Conservation (phyloP, 2,329 filamentous ascomycete species). For the Trichoderma guizhouense region DNA sequence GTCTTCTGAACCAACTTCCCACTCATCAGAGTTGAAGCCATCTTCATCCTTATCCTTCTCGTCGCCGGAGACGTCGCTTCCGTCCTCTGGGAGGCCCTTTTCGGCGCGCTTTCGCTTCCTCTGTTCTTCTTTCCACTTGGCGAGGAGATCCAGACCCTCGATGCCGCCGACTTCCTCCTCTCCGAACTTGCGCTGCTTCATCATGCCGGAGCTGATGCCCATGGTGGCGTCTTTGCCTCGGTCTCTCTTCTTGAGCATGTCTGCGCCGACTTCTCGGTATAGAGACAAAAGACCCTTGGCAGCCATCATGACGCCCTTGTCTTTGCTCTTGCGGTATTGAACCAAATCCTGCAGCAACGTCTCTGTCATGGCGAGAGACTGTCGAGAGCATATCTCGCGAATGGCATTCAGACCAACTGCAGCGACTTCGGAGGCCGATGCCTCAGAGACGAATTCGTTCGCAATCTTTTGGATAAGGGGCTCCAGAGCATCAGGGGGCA, state of each 20-base stretch:
- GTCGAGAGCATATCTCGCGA: constrained; percentile 85
- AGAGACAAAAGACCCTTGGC: constrained; percentile 86
- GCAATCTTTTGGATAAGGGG: constrained; percentile 92
- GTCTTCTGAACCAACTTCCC: constrained; percentile 59
- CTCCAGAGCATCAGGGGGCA: constrained; percentile 89
- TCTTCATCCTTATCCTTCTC: constrained; percentile 56
- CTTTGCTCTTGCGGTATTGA: constrained; percentile 94
- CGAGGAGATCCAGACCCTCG: constrained; percentile 86
- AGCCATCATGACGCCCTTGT: constrained; percentile 99
- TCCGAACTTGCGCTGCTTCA: constrained; percentile 75
- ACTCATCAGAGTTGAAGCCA: constrained; percentile 52
- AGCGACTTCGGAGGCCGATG: constrained; percentile 83
- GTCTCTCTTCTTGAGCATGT: constrained; percentile 84
- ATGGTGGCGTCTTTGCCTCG: constrained; percentile 89
- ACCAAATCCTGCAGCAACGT: constrained; percentile 94
- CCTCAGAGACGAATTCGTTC: constrained; percentile 97
- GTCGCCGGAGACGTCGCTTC: constrained; percentile 54
- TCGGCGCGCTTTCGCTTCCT: constrained; percentile 68
- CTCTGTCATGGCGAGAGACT: constrained; percentile 94
- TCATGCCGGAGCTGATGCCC: constrained; percentile 70
- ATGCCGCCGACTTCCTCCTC: constrained; percentile 78
- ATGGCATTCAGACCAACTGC: constrained; percentile 92
- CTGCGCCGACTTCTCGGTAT: constrained; percentile 86
- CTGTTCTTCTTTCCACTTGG: constrained; percentile 92
- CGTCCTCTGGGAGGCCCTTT: constrained; percentile 62